Evolutionary conservation across 257 asterid species (phyloP).

Genomic region (Jacaranda copaia): DNA sequence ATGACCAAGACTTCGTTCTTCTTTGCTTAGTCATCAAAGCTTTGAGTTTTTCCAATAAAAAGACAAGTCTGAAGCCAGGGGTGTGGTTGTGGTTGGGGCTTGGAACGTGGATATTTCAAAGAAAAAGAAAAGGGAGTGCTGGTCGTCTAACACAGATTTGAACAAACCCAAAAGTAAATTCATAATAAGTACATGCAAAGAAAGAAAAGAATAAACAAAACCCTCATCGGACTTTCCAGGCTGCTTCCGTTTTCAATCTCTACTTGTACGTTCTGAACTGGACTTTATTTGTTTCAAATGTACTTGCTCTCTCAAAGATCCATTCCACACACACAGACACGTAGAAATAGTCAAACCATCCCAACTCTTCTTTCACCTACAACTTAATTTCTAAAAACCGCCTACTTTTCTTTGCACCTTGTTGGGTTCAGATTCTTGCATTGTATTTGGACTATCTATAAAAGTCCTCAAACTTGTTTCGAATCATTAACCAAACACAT

Average conservation of each 20-base stretch:
- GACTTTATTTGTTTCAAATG: not conserved
- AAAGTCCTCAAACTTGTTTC: not conserved
- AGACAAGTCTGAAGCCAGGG: not conserved
- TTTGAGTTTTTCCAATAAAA: not conserved
- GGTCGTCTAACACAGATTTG: not conserved
- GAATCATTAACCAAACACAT: not conserved
- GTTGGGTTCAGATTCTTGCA: not conserved
- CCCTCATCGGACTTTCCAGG: conserved; percentile 12
- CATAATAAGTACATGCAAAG: not conserved
- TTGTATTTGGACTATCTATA: not conserved
- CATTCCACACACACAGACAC: conserved; percentile 3
- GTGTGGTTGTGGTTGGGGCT: conserved; percentile 18
- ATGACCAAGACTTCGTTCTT: not conserved
- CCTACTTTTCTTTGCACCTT: conserved; percentile 17
- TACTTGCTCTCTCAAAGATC: not conserved
- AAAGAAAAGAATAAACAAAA: not conserved
- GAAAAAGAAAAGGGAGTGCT: not conserved
- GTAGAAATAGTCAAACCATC: conserved; percentile 25
- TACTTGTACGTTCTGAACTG: not conserved
- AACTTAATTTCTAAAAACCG: not conserved
- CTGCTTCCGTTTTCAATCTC: conserved; percentile 16
- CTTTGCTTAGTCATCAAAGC: not conserved
- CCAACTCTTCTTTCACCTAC: conserved; percentile 23
- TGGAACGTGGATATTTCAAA: conserved; percentile 20
- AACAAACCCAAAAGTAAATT: not conserved